A percentile compares a stretch with the other conserved stretches of the same genome.
phyloP scores from a whole-genome alignment of 2,329 filamentous ascomycete genomes.

The Aaosphaeria pasadenensis region DNA sequence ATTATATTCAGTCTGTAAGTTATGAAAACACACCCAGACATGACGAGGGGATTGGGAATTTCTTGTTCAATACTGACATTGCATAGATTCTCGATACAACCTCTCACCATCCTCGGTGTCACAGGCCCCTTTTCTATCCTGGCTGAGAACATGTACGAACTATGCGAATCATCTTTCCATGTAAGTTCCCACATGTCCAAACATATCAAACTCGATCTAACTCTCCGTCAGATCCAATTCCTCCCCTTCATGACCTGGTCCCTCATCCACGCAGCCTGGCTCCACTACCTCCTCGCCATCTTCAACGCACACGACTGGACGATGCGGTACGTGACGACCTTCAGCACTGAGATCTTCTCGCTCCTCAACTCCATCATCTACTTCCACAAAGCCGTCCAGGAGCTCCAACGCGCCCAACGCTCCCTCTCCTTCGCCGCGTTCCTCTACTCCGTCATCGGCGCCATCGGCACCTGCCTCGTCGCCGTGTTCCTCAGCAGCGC shows the following conservation, averaged over 20 bases:
- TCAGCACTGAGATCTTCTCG: constrained; percentile 65
- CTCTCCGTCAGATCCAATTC: constrained; percentile 47
- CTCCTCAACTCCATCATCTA: constrained; percentile 67
- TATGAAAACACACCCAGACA: background rate
- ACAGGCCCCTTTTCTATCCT: constrained; percentile 67
- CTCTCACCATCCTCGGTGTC: constrained; percentile 63
- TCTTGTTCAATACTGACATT: background rate
- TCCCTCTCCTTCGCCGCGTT: constrained; percentile 60
- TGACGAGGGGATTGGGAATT: background rate
- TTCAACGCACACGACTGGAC: constrained; percentile 70
- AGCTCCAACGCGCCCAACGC: constrained; percentile 58
- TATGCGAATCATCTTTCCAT: constrained; percentile 56
- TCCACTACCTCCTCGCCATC: constrained; percentile 62
- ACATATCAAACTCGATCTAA: too few species aligned
- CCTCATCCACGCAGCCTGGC: constrained; percentile 63
- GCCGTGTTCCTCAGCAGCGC: constrained; percentile 62
- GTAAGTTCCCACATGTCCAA: too few species aligned
- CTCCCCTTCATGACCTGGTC: constrained; percentile 68
- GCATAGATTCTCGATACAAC: constrained; percentile 55
- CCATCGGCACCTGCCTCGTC: constrained; percentile 60
- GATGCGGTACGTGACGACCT: constrained; percentile 67
- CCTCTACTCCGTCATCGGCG: constrained; percentile 63
- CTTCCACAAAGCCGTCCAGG: constrained; percentile 65
- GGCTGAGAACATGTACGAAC: constrained; percentile 61
- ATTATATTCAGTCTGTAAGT: constrained; percentile 59